Evolutionary conservation across 1,284 basidiomycete species (phyloP).

Genomic region (Cutaneotrichosporon mucoides): DNA sequence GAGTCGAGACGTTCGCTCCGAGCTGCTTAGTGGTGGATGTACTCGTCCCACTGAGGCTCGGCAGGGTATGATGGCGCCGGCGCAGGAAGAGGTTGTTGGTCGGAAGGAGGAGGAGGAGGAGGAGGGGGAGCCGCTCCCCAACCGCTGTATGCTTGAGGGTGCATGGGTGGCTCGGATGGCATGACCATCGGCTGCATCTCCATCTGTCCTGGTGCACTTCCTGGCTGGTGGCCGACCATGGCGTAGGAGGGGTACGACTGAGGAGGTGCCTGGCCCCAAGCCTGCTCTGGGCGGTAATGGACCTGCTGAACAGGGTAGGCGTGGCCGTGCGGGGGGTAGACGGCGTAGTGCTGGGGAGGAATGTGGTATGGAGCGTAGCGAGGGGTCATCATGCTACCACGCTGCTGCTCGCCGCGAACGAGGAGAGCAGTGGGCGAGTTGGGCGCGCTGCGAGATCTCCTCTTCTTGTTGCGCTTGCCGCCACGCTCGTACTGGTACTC

Average conservation of each 20-base stretch:
- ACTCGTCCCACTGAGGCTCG: conserved; percentile 1
- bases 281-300: not conserved
- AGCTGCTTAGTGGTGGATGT: not conserved
- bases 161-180: not conserved
- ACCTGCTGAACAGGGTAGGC: not conserved
- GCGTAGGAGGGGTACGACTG: not conserved
- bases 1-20: not conserved
- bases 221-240: not conserved
- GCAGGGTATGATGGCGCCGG: not conserved
- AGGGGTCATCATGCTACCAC: conserved; percentile 1
- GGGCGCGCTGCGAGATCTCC: conserved; percentile 2
- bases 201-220: not conserved
- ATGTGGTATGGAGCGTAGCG: conserved; percentile 1
- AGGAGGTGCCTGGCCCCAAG: not conserved
- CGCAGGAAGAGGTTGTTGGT: not conserved
- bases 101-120: too few species aligned
- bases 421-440: conserved; percentile 3
- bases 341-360: not conserved
- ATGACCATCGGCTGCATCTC: not conserved
- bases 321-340: not conserved
- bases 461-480: conserved; percentile 10
- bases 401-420: not conserved
- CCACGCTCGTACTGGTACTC: conserved; percentile 26
- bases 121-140: not conserved
- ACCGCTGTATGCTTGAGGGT: not conserved